Base-by-base conservation (phyloP, 371 early-diverging fungal species). In the Mortierella sp. region DNA sequence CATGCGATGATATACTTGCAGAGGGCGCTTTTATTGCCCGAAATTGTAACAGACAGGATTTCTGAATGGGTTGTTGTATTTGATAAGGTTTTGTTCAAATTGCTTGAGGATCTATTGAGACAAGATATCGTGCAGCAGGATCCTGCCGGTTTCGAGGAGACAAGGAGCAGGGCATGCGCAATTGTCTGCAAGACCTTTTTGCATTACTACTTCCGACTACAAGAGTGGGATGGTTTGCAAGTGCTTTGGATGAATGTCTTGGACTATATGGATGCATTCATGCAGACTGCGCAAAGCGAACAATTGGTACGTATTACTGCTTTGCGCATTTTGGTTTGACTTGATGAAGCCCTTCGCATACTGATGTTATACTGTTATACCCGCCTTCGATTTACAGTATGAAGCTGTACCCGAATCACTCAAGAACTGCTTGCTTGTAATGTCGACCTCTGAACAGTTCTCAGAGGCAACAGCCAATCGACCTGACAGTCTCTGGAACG, bases 351-450 rank as follows among this genome's bases (percentile, higher is more conserved):
- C 1, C 24, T 16, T 19, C 16, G 8, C 24, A 43, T 43, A 13
- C 43, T 43, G 38, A 38, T 3, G 1, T 36, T 4, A 21, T 38
- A 6, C 28, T 3, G 1, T 36, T 4, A 21, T 38, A 6, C 28
- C 7, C n/a, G 28, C 41, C 38, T 45, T 40, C 24, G 24, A 28
- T 21, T 21, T 28, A 13, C 65, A 92, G 92, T 74, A 81, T 53
- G 92, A 92, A 71, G 93, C 91, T 4, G 86, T 90, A 9, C 81
- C 87, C 3, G 94, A 94, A 72, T 88, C 90, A 6, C 76, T 94
- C 58, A 94, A 94, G 72, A 94, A 94, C 79, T 89, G 92, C 87
- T 75, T 94, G 38, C 84, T 93, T 21, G 93, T 94, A 24, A 89
- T 93, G 89, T 89, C 89, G 6, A 87, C 90, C 0, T 91, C 91